Evolutionary conservation across 202 grass and related monocot species (phyloP), one percentile per base, ranked within the genome.

Genomic region (Hordeum pubiflorum): DNA sequence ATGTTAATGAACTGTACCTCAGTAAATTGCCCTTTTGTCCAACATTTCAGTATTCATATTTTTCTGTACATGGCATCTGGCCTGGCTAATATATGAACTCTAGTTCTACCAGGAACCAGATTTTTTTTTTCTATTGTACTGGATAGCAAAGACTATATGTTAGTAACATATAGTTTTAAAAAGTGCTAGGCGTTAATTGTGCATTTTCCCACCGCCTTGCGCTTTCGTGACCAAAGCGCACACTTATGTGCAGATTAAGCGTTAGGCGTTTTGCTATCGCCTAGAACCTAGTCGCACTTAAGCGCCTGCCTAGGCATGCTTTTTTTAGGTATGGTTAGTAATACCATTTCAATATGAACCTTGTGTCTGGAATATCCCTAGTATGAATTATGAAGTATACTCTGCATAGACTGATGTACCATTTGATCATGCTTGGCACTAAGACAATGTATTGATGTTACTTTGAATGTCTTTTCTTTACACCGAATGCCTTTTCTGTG

Each of bases 81-180:
- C 9, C 29, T 76, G 31, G 39, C 23, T 62, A 10, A 31, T 87
- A 48, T 56, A 87, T 52, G n/a, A 37, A 58, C 50, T 87, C 17
- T 8, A 0, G 5, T 67, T 63, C 48, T 58, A 41, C 64, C 8
- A 56, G 44, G 13, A 64, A 74, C 27, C 3, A 44, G 31, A 75
- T 69, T 75, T 54, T 72, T 44, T 79, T 10, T 75, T 7, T 38
- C 26, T 83, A 40, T 37, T 59, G 23, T 43, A 73, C 23, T 78
- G 33, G 66, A 26, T 58, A 78, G 2, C 21, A 7, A 44, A 70
- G 66, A 44, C 66, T 44, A 29, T 59, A 12, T 56, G 22, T 9
- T 4, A 62, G 50, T 69, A 61, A n/a, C 62, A 67, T 22, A 31
- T 32, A 32, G 43, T 43, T 46, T 5, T 46, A 46, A 1, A 46